Evolutionary conservation across 495 filamentous ascomycete genomes (phyloP).

Genomic region (Neurospora discreta): DNA sequence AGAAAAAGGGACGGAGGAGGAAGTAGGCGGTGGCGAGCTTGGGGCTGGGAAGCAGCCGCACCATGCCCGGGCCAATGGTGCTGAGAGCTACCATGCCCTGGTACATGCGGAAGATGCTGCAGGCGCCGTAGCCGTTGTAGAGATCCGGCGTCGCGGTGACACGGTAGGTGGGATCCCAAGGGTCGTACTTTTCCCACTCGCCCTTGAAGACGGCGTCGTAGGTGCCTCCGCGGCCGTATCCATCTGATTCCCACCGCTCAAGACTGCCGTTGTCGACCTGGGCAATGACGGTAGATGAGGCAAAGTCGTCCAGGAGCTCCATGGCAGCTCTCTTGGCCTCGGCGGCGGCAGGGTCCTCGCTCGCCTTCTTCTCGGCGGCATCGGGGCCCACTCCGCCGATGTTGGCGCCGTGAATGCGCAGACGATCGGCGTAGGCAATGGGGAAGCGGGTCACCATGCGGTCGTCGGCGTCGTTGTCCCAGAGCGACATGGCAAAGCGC

Average conservation of each 20-base stretch:
- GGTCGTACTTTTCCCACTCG: constrained; percentile 77
- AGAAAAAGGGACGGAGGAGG: constrained; percentile 79
- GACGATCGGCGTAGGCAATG: constrained; percentile 70
- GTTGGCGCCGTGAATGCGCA: constrained; percentile 55
- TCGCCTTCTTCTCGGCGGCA: constrained; percentile 7
- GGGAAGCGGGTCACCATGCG: constrained; percentile 47
- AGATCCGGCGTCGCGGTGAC: constrained; percentile 64
- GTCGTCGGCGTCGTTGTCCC: constrained; percentile 65
- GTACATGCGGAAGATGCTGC: constrained; percentile 81
- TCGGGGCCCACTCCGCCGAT: constrained; percentile 26
- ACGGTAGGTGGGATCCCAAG: constrained; percentile 71
- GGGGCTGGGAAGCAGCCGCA: constrained; percentile 75
- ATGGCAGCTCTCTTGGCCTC: constrained; percentile 19
- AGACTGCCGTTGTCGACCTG: constrained; percentile 81
- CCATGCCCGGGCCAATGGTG: constrained; percentile 66
- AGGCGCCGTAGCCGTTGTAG: constrained; percentile 79
- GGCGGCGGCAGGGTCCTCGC: constrained; percentile 8
- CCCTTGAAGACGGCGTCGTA: constrained; percentile 69
- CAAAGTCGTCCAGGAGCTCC: constrained; percentile 33
- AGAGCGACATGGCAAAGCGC: constrained; percentile 68
- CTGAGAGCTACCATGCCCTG: constrained; percentile 83
- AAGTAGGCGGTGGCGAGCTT: constrained; percentile 75
- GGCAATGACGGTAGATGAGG: constrained; percentile 40
- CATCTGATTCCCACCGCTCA: constrained; percentile 82
- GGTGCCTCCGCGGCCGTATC: constrained; percentile 60